A percentile compares a stretch with the other conserved stretches of the same genome.
phyloP scores from a whole-genome alignment of 768 basidiomycete genomes.

The Mycena latifolia region DNA sequence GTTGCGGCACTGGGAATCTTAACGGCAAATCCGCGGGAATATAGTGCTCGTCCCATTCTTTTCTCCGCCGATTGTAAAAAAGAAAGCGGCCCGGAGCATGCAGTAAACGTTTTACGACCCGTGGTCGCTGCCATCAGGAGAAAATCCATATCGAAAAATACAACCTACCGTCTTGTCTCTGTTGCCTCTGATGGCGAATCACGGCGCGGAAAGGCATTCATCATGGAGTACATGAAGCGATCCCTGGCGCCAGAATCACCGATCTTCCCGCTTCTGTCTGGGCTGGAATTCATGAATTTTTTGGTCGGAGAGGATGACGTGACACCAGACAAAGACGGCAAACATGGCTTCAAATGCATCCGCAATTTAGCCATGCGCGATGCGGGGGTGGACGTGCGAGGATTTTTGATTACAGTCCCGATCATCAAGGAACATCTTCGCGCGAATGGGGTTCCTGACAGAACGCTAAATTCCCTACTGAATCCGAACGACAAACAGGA shows the following conservation, averaged over 20 bases:
- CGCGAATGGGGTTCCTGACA: neutral
- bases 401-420: neutral
- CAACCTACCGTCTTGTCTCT: neutral
- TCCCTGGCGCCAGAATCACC: constrained; percentile 3
- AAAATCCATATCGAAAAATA: too few species aligned
- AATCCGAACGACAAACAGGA: constrained; percentile 48
- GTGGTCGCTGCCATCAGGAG: too few species aligned
- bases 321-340: neutral
- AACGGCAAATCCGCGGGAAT: too few species aligned
- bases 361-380: constrained; percentile 5
- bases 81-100: too few species aligned
- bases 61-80: too few species aligned
- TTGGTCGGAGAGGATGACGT: constrained; percentile 12
- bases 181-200: neutral
- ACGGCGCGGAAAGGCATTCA: constrained; percentile 7
- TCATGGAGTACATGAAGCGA: constrained; percentile 19
- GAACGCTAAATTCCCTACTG: constrained; percentile 33
- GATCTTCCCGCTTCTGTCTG: neutral
- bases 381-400: neutral
- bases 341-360: constrained; percentile 12
- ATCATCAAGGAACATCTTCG: neutral
- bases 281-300: constrained; percentile 3
- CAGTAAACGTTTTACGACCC: too few species aligned
- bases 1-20: too few species aligned
- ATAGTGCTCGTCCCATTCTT: too few species aligned